Evolutionary conservation across 805 yeast species (phyloP).

Genomic region (baker's yeast (Saccharomyces cerevisiae)): DNA sequence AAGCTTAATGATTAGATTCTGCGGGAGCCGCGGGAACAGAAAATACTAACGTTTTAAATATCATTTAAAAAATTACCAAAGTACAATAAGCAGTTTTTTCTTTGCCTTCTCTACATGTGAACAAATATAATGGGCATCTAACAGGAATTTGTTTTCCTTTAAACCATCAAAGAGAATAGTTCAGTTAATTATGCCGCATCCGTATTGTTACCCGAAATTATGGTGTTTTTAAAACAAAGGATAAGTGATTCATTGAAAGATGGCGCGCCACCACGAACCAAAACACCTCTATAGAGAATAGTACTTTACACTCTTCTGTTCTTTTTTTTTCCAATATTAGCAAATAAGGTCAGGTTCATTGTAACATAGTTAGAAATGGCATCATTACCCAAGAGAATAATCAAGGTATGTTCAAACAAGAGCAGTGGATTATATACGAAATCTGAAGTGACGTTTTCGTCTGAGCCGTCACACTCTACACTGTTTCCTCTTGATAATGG

Average conservation of each 20-base stretch:
- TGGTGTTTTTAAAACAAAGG: background rate
- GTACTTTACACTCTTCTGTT: background rate
- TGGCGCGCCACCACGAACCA: background rate
- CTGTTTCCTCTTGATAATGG: background rate
- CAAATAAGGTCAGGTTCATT: background rate
- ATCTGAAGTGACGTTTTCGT: background rate
- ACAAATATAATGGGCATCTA: no score
- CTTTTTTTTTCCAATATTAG: background rate
- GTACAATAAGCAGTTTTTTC: no score
- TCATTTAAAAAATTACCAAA: no score
- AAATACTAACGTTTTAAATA: no score
- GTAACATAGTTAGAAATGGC: constrained; percentile 17
- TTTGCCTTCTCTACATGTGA: no score
- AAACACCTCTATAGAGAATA: background rate
- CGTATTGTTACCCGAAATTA: background rate
- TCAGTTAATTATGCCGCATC: background rate
- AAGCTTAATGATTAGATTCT: no score
- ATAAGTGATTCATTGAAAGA: background rate
- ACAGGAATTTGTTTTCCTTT: background rate
- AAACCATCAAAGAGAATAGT: no score
- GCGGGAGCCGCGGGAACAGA: no score
- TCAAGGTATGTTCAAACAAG: constrained; percentile 46
- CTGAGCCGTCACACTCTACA: background rate
- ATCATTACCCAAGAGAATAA: constrained; percentile 77
- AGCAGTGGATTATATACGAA: background rate